Base-by-base conservation (phyloP, 73 alveolate species). In the Paramecium caudatum region DNA sequence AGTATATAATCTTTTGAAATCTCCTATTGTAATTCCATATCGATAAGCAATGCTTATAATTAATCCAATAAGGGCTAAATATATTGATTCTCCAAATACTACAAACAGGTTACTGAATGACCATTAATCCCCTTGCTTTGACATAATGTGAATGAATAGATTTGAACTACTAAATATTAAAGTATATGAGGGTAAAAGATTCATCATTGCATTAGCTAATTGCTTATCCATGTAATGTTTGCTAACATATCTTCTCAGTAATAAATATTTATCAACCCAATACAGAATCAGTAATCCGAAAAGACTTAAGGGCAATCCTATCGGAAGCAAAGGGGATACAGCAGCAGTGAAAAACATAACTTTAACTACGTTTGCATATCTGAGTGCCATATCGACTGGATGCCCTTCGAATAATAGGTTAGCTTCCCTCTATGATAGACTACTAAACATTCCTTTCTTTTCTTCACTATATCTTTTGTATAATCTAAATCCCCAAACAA, bases 331-430 rank as follows among this genome's bases (percentile, higher is more conserved):
- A 1, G 90, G 90, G 16, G 80, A 41, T 4, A 80, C 90, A 6
- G 90, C 55, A n/a, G 80, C 90, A 10, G 90, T 80, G 46, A 80
- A 80, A 36, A 80, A 15, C 21, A 80, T 61, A 2, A 61, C 16
- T 46, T 80, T 80, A 41, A 45, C 25, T 10, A 80, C 81, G 46
- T 80, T 80, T 3, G 90, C 90, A 45, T 80, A 80, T 80, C 90
- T 80, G 37, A 80, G 46, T 13, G 90, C 90, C 90, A 80, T 80
- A 45, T 80, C 90, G 16, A 80, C 63, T 13, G 90, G 90, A 80
- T 80, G 90, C 12, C 90, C 90, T 46, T 80, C 90, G 46, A 80
- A 80, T 23, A 80, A 45, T 8, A 16, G 27, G 32, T 80, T 80
- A 0, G 46, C 70, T 41, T 80, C 90, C 46, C 32, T 41, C 21